These are phyloP conservation scores for Ogataea siamensis DNA, from an alignment of 805 yeast species.

Conservation along the genomic window DNA sequence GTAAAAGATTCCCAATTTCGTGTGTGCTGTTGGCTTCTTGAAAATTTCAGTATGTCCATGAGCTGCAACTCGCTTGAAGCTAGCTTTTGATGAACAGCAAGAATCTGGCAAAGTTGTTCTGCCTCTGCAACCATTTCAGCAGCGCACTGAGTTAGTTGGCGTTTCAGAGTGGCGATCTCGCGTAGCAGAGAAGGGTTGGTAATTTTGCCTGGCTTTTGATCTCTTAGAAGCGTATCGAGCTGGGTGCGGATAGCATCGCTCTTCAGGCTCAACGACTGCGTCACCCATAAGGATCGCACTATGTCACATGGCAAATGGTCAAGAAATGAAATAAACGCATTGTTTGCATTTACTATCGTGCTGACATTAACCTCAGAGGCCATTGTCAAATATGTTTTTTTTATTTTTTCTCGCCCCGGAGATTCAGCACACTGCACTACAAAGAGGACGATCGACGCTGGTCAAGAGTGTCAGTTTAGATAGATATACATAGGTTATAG, in stretches of 20 bases:
- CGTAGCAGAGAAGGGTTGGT: conserved; percentile 1
- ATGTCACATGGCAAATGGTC: conserved; percentile 41
- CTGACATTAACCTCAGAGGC: conserved; percentile 19
- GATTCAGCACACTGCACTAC: too few relatives aligned
- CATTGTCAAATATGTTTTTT: background rate
- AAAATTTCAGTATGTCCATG: conserved; percentile 22
- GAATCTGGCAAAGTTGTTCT: conserved; percentile 18
- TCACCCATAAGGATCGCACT: conserved; percentile 37
- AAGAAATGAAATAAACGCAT: conserved; percentile 36
- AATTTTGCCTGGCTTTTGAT: conserved; percentile 3
- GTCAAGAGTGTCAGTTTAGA: conserved; percentile 10
- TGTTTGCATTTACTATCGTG: conserved; percentile 31
- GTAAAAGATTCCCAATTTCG: conserved; percentile 25
- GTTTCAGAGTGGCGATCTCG: conserved; percentile 7
- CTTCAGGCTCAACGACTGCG: conserved; percentile 32
- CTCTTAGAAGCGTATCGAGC: conserved; percentile 6
- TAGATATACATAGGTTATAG: conserved; percentile 13
- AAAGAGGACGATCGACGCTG: conserved; percentile 12
- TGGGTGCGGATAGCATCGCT: conserved; percentile 19
- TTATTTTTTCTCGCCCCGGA: too few relatives aligned
- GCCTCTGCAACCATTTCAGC: conserved; percentile 29
- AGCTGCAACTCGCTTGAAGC: conserved; percentile 27
- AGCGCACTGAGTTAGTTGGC: conserved; percentile 20
- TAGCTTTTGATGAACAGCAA: conserved; percentile 24
- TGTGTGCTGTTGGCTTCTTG: conserved; percentile 18